Evolutionary conservation across 306 rosid genomes (phyloP).

Genomic region (Lagenaria siceraria): DNA sequence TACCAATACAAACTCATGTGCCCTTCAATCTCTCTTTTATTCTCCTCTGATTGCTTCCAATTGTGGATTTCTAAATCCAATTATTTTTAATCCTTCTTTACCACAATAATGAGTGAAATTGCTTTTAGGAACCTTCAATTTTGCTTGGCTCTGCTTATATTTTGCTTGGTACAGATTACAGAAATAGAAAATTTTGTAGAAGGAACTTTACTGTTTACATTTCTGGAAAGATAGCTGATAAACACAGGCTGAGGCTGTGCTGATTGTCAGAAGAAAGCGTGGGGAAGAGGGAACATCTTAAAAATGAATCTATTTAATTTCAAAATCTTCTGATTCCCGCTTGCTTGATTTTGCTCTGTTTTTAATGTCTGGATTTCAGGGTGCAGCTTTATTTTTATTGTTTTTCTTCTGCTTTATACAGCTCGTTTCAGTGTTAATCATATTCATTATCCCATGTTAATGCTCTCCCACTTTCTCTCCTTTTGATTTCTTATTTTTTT

Average conservation of each 20-base stretch:
- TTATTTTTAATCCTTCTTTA: not conserved
- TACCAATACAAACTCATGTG: slow-evolving; percentile 19
- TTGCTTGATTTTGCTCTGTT: not conserved
- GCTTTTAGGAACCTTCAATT: not conserved
- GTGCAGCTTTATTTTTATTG: not conserved
- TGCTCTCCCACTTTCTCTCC: not conserved
- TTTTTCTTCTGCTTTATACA: not conserved
- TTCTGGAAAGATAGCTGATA: not conserved
- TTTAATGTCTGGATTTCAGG: slow-evolving; percentile 1
- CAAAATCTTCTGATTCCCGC: not conserved
- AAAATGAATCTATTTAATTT: not conserved
- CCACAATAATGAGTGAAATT: not conserved
- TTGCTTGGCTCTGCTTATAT: not conserved
- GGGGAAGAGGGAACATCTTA: not conserved
- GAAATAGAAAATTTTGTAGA: not conserved
- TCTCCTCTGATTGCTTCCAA: not conserved
- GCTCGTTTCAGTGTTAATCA: slow-evolving; percentile 1
- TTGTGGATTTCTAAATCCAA: not conserved
- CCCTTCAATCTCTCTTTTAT: not conserved
- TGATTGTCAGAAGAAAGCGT: not conserved
- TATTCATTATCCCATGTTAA: not conserved
- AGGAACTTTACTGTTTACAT: not conserved
- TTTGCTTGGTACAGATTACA: not conserved
- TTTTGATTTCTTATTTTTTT: not conserved
- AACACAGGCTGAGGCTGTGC: not conserved